Percentiles rank a stretch among this genome's conserved stretches.
Conservation (phyloP, 2,329 filamentous ascomycete species). For the Myrmaecium sp. region DNA sequence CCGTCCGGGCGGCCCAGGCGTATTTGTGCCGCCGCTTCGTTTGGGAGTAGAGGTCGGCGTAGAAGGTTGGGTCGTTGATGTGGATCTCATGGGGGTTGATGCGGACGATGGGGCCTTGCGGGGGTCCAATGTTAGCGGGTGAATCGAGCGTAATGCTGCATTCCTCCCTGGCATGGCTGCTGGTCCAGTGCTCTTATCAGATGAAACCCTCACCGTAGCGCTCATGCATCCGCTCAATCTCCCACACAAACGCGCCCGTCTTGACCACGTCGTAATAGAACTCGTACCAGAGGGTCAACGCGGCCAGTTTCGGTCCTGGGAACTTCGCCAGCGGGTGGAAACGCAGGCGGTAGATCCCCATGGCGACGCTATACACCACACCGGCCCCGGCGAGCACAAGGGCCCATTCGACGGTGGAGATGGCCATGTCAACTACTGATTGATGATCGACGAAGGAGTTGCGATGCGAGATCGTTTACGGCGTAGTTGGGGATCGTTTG, state of each 20-base stretch:
- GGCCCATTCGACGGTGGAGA: too few relatives aligned
- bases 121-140: neutral
- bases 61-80: conserved; percentile 13
- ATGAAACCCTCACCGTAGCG: conserved; percentile 7
- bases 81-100: conserved; percentile 17
- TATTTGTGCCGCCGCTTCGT: conserved; percentile 4
- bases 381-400: too few relatives aligned
- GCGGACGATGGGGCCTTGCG: conserved; percentile 15
- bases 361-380: conserved; percentile 1
- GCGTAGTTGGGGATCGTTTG: too few relatives aligned
- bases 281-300: conserved; percentile 12
- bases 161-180: too few relatives aligned
- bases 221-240: conserved; percentile 10
- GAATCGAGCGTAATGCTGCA: too few relatives aligned
- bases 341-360: conserved; percentile 9
- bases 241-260: conserved; percentile 8
- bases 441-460: too few relatives aligned
- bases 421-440: too few relatives aligned
- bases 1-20: conserved; percentile 7
- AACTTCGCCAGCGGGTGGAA: conserved; percentile 9
- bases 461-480: too few relatives aligned
- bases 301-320: conserved; percentile 11
- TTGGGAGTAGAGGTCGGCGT: conserved; percentile 3
- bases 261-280: conserved; percentile 11
- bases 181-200: neutral